Percentiles rank a stretch among this genome's conserved stretches.
phyloP scores from a whole-genome alignment of 148 eudicot species.

The Rhododendron henanense region DNA sequence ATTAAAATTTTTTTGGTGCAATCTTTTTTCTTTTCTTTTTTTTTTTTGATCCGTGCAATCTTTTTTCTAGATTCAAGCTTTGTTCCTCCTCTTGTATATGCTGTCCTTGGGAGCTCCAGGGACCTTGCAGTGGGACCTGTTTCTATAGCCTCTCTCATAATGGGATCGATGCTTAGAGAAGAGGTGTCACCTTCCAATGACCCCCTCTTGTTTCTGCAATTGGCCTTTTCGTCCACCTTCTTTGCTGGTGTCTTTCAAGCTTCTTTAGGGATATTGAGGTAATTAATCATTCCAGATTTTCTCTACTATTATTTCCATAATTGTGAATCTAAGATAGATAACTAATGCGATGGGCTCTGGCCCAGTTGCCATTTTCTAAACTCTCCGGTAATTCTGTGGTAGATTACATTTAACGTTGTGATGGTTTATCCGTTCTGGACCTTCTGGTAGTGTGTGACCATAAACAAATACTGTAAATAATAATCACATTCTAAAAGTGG shows the following conservation, averaged over 20 bases:
- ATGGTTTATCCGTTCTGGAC: no score
- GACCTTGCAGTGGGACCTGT: conserved; percentile 95
- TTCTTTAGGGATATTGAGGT: conserved; percentile 78
- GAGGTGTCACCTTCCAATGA: conserved; percentile 55
- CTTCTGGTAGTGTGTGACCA: no score
- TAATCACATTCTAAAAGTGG: background rate
- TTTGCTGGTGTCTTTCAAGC: conserved; percentile 87
- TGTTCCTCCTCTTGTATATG: conserved; percentile 90
- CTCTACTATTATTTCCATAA: background rate
- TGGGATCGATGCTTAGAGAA: conserved; percentile 82
- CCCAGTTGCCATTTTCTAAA: background rate
- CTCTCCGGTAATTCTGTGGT: background rate
- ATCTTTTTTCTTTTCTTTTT: background rate
- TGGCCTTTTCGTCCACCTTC: conserved; percentile 82
- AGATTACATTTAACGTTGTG: no score
- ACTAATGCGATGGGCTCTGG: background rate
- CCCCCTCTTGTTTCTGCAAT: conserved; percentile 64
- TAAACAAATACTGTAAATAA: background rate
- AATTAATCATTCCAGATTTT: background rate
- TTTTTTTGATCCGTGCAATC: background rate
- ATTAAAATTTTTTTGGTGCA: background rate
- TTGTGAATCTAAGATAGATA: background rate
- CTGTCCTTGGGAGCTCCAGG: conserved; percentile 83
- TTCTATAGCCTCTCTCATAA: conserved; percentile 79
- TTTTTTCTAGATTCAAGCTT: conserved; percentile 73